Evolutionary conservation across 2,329 filamentous ascomycete genomes (phyloP), one percentile per base, ranked within the genome.

Genomic region (Talaromyces sp.): DNA sequence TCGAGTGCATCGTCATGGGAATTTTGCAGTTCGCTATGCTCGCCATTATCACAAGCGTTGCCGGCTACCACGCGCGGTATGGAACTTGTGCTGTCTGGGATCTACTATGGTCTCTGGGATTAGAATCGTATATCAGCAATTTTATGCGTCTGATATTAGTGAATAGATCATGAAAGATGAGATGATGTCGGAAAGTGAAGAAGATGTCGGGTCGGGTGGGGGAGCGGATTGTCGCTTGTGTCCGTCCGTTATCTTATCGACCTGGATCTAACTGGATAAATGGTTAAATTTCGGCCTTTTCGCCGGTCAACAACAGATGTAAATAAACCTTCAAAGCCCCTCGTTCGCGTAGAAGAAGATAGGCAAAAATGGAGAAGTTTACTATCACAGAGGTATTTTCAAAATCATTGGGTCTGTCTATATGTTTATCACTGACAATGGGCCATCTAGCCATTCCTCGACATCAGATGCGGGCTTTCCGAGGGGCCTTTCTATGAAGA

Each of bases 401-500:
- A 11, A 37, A 7, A 19, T 11, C 9, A 19, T 3, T 39, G 33
- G 13, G n/a, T 14, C 31, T 56, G 11, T 56, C 31, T 39, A 22
- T 56, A 7, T 16, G 33, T 7, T 14, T 11, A 24, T 22, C 10
- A n/a, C 59, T 62, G 24, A 62, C 41, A 45, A 47, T 3, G 13
- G 1, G 3, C 7, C 14, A 1, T 8, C 16, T 37, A 74, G 72
- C 72, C 72, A 47, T 72, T 67, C 37, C 58, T 71, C 31, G 60
- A 68, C 39, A 39, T 67, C 35, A 65, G 57, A 45, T 71, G 71
- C 58, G 69, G 67, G 50, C 67, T 74, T 33, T 71, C 70, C 4
- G 72, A 74, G 67, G 72, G 72, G 6, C 71, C 70, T 10, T 73
- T 70, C 45, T 74, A 73, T 48, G 68, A 67, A 41, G 65, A 68